Evolutionary conservation across 1,284 basidiomycete species (phyloP).

Genomic region (Apiotrichum sp.): DNA sequence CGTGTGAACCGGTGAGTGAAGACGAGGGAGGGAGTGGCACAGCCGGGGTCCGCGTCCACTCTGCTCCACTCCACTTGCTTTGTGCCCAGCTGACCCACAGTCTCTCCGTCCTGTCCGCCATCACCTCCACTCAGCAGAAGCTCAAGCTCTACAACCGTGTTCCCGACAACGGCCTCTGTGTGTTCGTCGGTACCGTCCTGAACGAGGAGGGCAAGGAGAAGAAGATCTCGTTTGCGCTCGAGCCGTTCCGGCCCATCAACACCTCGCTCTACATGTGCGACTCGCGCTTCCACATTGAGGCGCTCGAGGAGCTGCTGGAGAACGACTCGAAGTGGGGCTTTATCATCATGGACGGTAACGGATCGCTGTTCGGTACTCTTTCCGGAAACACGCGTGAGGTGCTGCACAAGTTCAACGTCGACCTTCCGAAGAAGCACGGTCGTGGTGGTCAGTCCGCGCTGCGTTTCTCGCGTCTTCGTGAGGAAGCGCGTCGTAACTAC

Average conservation of each 20-base stretch:
- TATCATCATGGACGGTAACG: slow-evolving; percentile 76
- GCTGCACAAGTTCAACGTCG: slow-evolving; percentile 97
- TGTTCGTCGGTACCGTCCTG: slow-evolving; percentile 95
- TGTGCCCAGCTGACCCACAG: slow-evolving; percentile 13
- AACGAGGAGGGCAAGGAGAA: slow-evolving; percentile 99
- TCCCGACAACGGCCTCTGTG: slow-evolving; percentile 91
- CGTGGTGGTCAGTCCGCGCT: slow-evolving; percentile 99
- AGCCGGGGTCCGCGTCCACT: no score
- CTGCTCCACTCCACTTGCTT: not conserved
- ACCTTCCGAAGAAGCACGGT: slow-evolving; percentile 98
- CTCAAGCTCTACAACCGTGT: slow-evolving; percentile 95
- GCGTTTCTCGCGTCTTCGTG: slow-evolving; percentile 98
- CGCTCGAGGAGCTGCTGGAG: slow-evolving; percentile 91
- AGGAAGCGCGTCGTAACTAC: slow-evolving; percentile 99
- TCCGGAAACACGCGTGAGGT: slow-evolving; percentile 96
- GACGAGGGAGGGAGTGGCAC: no score
- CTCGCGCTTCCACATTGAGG: slow-evolving; percentile 99
- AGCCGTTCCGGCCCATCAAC: slow-evolving; percentile 97
- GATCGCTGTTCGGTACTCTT: slow-evolving; percentile 80
- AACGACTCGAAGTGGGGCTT: slow-evolving; percentile 98
- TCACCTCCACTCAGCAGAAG: slow-evolving; percentile 97
- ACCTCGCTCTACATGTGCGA: slow-evolving; percentile 99
- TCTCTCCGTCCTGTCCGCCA: slow-evolving; percentile 93
- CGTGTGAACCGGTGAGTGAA: slow-evolving; percentile 73
- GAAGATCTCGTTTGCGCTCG: slow-evolving; percentile 95